Base-by-base conservation (phyloP, 2,329 filamentous ascomycete genomes). In the Colletotrichum horii region DNA sequence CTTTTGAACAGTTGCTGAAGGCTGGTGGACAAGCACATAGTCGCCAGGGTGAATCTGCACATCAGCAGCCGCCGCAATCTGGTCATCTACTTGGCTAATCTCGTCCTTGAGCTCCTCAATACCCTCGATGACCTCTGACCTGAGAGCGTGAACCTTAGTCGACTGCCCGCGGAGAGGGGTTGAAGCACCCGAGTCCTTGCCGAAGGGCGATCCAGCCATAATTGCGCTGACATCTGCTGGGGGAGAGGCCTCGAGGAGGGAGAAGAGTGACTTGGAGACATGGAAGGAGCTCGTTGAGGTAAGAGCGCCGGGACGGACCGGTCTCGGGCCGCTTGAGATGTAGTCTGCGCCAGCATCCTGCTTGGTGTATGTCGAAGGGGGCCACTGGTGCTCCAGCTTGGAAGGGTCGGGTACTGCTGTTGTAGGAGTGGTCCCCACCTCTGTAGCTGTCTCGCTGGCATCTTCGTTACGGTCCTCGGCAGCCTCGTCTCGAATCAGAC, bases 101-200 rank as follows among this genome's bases (percentile, higher is more conserved):
- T 99, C 97, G 82, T 99, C 97, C 84, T 98, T 94, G 76, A 99
- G 96, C 83, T 99, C 97, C 80, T 95, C 93, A 80, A 99, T 98
- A 56, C 96, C 97, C 80, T 97, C 95, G 78, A 98, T 93, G 30
- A 98, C 94, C 84, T 98, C 97, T 16, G 95, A 95, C 76, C 96
- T 94, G 74, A 98, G 88, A 77, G 97, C 94, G 76, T 94, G 90
- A 70, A 87, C 84, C 76, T 88, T 89, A 61, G 88, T 86, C 19
- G 84, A 83, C 78, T 85, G 85, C 75, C 79, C 78, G 71, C 83
- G 80, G 70, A 87, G 81, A 26, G 90, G 87, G n/a, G 88, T 90
- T 19, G 89, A 90, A 11, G 88, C 81, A 26, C 88, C 88, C 14
- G 86, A 90, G 55, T 84, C 85, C 24, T 80, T 74, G 22, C 86